Percentiles rank a stretch among this genome's conserved stretches.
These are phyloP conservation scores for Phyllosticta citriasiana DNA, from an alignment of 2,329 filamentous ascomycete species.

Conservation along the genomic window DNA sequence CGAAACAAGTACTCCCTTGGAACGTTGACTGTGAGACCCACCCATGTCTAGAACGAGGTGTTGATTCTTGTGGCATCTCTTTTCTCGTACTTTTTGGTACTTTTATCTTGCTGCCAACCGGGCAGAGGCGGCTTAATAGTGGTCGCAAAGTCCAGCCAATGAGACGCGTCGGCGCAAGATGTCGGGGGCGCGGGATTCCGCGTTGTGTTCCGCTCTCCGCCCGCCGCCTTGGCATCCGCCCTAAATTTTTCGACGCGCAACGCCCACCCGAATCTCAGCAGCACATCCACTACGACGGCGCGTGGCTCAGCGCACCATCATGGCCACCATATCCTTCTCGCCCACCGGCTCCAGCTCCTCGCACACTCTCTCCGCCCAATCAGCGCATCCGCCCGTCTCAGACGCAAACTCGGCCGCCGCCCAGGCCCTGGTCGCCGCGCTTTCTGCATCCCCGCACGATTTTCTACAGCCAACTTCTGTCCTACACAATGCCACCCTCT, in stretches of 20 bases:
- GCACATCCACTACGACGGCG: not conserved
- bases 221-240: not conserved
- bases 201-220: not conserved
- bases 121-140: not conserved
- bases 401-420: constrained; percentile 19
- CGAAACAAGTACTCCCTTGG: not conserved
- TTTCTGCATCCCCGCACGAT: constrained; percentile 54
- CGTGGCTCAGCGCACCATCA: not conserved
- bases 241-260: constrained; percentile 6
- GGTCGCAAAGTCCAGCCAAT: not conserved
- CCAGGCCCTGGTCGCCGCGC: constrained; percentile 45
- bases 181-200: not conserved
- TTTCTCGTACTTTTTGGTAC: not conserved
- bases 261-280: not conserved
- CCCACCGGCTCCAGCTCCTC: constrained; percentile 31
- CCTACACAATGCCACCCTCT: constrained; percentile 59
- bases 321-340: constrained; percentile 16
- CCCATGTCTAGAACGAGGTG: too few species aligned
- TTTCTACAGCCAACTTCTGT: constrained; percentile 66
- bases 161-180: not conserved
- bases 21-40: not conserved
- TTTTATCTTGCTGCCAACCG: not conserved
- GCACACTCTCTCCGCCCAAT: constrained; percentile 29
- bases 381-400: constrained; percentile 23
- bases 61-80: not conserved